These are phyloP conservation scores for Nepenthes alata DNA, from an alignment of 179 eudicot species.

Conservation along the genomic window DNA sequence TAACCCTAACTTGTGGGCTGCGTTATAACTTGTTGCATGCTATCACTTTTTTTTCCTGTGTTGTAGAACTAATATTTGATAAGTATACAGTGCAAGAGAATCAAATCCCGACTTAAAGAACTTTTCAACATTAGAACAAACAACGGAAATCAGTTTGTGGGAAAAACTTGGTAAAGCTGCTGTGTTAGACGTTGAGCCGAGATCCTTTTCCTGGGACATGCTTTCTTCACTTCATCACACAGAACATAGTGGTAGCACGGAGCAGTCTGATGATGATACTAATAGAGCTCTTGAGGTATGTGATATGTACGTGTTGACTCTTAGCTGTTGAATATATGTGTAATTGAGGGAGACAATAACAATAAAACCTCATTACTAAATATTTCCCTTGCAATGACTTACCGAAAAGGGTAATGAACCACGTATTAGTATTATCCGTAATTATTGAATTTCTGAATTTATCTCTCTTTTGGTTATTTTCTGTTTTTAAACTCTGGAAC, in stretches of 20 bases:
- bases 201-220: slow-evolving; percentile 78
- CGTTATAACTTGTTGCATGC: not conserved
- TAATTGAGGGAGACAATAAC: no score
- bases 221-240: slow-evolving; percentile 96
- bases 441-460: no score
- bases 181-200: slow-evolving; percentile 73
- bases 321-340: not conserved
- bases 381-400: no score
- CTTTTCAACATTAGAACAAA: slow-evolving; percentile 38
- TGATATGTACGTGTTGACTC: not conserved
- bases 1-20: no score
- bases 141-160: slow-evolving; percentile 67
- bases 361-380: no score
- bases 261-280: slow-evolving; percentile 89
- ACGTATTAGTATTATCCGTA: no score
- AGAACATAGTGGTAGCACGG: slow-evolving; percentile 71
- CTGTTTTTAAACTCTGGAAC: no score
- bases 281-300: slow-evolving; percentile 80
- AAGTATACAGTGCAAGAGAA: slow-evolving; percentile 58
- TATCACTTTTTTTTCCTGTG: not conserved
- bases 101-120: slow-evolving; percentile 24
- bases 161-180: slow-evolving; percentile 87
- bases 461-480: no score
- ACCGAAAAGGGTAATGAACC: no score
- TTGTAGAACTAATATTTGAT: slow-evolving; percentile 1